Evolutionary conservation across 1,139 yeast species (phyloP), one percentile per base, ranked within the genome.

Genomic region (Meyerozyma guilliermondii): DNA sequence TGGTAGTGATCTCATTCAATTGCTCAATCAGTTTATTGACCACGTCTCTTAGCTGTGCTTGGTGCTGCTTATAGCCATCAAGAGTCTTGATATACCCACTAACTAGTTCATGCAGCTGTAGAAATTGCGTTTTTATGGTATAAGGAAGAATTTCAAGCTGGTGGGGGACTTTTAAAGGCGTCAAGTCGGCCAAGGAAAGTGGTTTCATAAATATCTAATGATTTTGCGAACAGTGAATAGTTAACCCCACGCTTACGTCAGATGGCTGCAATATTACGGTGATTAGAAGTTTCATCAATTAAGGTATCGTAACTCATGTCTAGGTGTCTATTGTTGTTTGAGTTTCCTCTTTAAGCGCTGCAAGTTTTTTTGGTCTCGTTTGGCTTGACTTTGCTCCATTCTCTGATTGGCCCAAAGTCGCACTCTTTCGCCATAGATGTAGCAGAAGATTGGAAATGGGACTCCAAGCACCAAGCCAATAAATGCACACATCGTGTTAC

Each of bases 381-480:
- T 50, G 27, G 56, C 50, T 48, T 68, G 74, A 17, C 60, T 59
- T 4, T 47, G 47, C 42, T 67, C 75, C 49, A 67, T 59, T 39
- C 62, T 59, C 35, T 52, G 50, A 45, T 70, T 68, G 20, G 70
- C 71, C 63, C 64, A 63, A 4, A 49, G 48, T 48, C 76, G 59
- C 37, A 71, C 53, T 40, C 60, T 53, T 48, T 70, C 76, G 4
- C 76, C 76, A 40, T 68, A 63, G 39, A 60, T 53, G 48, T 62
- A 66, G 46, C 75, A 68, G 39, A 68, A 54, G n/a, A 69, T 54
- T 1, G 76, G 76, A 54, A 71, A 71, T 13, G 76, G 76, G 16
- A 70, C 59, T 1, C 76, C 77, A 44, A 71, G 58, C 5, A 62
- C 42, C 5, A 70, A 46, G 1, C 71, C 73, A 40, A 71, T 60